These are phyloP conservation scores for Aspergillus clavatus DNA, from an alignment of 2,329 filamentous ascomycete species.

Conservation along the genomic window DNA sequence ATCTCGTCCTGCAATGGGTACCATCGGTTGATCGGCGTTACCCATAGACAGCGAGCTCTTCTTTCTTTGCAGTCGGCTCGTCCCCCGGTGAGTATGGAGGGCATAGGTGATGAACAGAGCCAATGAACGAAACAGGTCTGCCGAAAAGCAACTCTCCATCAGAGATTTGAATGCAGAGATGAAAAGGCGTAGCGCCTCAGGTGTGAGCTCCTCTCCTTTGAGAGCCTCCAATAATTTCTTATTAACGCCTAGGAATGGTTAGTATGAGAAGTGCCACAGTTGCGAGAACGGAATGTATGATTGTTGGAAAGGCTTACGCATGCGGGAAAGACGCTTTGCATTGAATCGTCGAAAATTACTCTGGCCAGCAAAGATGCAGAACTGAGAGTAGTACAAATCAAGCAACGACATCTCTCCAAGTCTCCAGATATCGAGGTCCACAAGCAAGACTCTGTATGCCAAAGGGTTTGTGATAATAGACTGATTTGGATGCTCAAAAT, in stretches of 20 bases:
- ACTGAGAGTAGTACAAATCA: conserved; percentile 88
- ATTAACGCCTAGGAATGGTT: conserved; percentile 62
- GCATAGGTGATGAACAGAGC: conserved; percentile 92
- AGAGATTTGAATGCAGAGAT: conserved; percentile 74
- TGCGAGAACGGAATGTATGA: neutral
- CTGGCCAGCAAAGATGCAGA: conserved; percentile 77
- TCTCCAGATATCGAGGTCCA: conserved; percentile 92
- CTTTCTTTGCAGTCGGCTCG: conserved; percentile 41
- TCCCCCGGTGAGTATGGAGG: conserved; percentile 60
- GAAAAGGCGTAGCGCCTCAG: conserved; percentile 69
- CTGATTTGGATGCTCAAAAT: conserved; percentile 69
- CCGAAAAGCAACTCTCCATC: conserved; percentile 73
- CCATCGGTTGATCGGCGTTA: conserved; percentile 24
- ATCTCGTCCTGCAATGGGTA: conserved; percentile 31
- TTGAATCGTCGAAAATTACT: conserved; percentile 95
- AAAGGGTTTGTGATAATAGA: conserved; percentile 95
- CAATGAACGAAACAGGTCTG: conserved; percentile 78
- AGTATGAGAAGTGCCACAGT: conserved; percentile 8
- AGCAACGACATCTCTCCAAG: conserved; percentile 71
- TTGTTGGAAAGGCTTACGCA: conserved; percentile 62
- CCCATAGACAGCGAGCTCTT: conserved; percentile 40
- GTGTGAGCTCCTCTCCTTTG: conserved; percentile 73
- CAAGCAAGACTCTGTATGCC: conserved; percentile 84
- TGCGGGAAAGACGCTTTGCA: conserved; percentile 74
- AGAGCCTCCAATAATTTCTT: conserved; percentile 85